Evolutionary conservation across 257 asterid genomes (phyloP).

Genomic region (Solanum piurae): DNA sequence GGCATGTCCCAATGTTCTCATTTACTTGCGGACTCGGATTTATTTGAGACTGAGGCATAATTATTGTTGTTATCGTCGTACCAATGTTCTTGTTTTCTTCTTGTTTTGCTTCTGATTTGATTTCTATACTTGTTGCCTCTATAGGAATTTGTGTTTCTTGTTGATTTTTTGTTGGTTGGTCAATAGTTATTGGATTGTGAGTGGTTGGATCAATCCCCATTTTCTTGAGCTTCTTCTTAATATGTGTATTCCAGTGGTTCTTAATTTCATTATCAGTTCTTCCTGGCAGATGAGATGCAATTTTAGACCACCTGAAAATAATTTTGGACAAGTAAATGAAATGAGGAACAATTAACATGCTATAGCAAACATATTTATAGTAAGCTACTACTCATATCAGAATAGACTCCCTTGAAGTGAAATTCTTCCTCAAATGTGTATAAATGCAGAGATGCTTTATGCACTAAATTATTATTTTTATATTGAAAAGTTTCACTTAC

Average conservation of each 20-base stretch:
- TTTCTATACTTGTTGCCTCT: not conserved
- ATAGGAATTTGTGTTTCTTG: not conserved
- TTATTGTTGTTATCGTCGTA: not conserved
- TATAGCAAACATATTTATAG: not conserved
- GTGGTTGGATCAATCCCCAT: conserved; percentile 87
- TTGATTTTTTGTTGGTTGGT: conserved; percentile 3
- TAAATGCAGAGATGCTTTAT: not conserved
- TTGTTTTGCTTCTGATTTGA: not conserved
- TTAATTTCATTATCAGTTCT: conserved; percentile 96
- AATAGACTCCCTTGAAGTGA: not conserved
- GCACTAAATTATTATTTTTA: not conserved
- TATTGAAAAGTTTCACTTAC: not conserved
- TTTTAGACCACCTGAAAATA: conserved; percentile 73
- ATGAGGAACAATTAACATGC: not conserved
- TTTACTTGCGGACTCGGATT: not conserved
- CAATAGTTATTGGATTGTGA: conserved; percentile 43
- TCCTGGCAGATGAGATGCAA: conserved; percentile 92
- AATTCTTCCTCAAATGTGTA: not conserved
- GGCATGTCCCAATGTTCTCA: not conserved
- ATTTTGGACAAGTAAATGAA: not conserved
- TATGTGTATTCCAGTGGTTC: conserved; percentile 96
- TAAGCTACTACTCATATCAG: not conserved
- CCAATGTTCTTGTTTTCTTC: not conserved
- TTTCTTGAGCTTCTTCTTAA: conserved; percentile 76
- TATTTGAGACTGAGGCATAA: not conserved